Conservation (phyloP, 2,329 filamentous ascomycete species). For the Exophiala lecanii-corni region DNA sequence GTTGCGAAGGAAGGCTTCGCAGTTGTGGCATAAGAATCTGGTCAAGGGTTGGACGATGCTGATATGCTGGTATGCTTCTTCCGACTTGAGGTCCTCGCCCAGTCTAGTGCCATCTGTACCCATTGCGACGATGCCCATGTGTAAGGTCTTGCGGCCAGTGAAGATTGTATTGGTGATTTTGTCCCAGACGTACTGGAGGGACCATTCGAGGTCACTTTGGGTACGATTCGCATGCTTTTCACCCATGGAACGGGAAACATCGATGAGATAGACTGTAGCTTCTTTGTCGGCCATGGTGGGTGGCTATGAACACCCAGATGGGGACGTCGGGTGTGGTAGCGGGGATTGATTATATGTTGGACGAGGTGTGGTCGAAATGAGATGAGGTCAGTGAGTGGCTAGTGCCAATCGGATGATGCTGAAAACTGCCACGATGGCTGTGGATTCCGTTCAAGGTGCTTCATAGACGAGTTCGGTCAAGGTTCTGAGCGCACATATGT, state of each 20-base stretch:
- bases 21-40: slow-evolving; percentile 69
- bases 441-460: no score
- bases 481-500: no score
- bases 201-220: slow-evolving; percentile 81
- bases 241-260: slow-evolving; percentile 82
- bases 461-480: no score
- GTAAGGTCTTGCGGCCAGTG: slow-evolving; percentile 68
- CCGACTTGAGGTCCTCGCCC: slow-evolving; percentile 59
- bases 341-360: neutral
- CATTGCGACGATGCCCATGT: slow-evolving; percentile 74
- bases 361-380: no score
- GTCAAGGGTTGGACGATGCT: slow-evolving; percentile 60
- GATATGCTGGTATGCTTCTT: slow-evolving; percentile 76
- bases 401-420: no score
- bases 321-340: no score
- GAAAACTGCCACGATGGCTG: no score
- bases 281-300: slow-evolving; percentile 81
- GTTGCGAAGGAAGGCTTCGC: slow-evolving; percentile 55
- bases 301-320: no score
- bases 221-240: slow-evolving; percentile 64
- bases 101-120: slow-evolving; percentile 66
- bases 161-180: slow-evolving; percentile 72
- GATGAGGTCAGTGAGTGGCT: no score
- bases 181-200: slow-evolving; percentile 92
- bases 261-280: slow-evolving; percentile 85